These are phyloP conservation scores for Aspergillus latus DNA, from an alignment of 2,329 filamentous ascomycete species.

Conservation along the genomic window DNA sequence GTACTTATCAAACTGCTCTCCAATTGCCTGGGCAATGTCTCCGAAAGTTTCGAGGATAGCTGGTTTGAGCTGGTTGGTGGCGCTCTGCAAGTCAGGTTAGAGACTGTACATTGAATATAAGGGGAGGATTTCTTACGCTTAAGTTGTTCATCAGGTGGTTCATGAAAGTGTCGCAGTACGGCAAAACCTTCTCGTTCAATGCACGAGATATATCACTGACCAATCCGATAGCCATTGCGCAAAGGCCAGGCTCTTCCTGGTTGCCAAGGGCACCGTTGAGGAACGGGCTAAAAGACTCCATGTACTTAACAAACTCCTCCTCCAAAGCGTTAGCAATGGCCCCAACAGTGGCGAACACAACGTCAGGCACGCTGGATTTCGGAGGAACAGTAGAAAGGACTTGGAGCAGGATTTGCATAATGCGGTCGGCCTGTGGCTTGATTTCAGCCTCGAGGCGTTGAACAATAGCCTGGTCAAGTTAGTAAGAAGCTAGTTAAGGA, in stretches of 20 bases:
- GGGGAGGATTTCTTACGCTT: constrained; percentile 53
- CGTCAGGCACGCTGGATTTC: constrained; percentile 94
- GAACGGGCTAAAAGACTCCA: constrained; percentile 91
- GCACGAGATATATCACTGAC: constrained; percentile 96
- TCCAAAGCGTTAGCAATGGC: constrained; percentile 89
- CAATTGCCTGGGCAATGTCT: constrained; percentile 93
- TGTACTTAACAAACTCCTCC: constrained; percentile 93
- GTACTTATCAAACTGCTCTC: constrained; percentile 88
- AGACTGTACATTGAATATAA: background rate
- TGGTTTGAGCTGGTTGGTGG: constrained; percentile 93
- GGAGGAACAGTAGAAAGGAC: constrained; percentile 73
- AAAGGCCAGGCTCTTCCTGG: constrained; percentile 90
- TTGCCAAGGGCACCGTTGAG: constrained; percentile 92
- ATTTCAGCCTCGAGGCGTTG: constrained; percentile 90
- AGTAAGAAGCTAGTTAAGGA: constrained; percentile 8
- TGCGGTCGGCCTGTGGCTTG: constrained; percentile 82
- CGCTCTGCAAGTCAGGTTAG: constrained; percentile 60
- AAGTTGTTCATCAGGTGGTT: constrained; percentile 94
- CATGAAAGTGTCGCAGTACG: constrained; percentile 97
- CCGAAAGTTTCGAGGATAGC: constrained; percentile 97
- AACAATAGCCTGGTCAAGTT: constrained; percentile 64
- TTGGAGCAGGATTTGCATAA: constrained; percentile 86
- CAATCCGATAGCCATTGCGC: constrained; percentile 94
- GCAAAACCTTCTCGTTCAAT: constrained; percentile 83
- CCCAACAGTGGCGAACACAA: constrained; percentile 87